Percentiles rank a stretch among this genome's conserved stretches.
Evolutionary conservation across 306 rosid genomes (phyloP).

Genomic region (Potentilla sterilis): DNA sequence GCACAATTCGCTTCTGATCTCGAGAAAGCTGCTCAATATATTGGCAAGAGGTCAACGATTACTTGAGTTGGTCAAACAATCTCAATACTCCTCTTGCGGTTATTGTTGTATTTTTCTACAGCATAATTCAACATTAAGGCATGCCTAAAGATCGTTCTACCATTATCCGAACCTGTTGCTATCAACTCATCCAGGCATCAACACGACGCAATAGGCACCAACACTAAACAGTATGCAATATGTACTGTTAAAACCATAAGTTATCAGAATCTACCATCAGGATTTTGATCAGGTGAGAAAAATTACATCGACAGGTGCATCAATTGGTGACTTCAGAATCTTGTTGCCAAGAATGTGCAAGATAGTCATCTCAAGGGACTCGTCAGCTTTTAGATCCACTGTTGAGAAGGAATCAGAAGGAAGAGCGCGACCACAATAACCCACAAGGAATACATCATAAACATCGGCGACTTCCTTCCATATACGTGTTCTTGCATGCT

Average conservation of each 20-base stretch:
- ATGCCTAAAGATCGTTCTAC: neutral
- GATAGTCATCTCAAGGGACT: conserved; percentile 80
- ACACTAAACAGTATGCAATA: neutral
- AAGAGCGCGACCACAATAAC: conserved; percentile 95
- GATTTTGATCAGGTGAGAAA: conserved; percentile 16
- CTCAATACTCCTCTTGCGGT: neutral
- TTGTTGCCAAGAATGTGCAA: conserved; percentile 76
- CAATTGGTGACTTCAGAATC: conserved; percentile 67
- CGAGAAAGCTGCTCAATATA: neutral
- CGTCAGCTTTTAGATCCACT: conserved; percentile 62
- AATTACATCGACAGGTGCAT: conserved; percentile 80
- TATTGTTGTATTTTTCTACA: neutral
- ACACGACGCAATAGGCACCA: neutral
- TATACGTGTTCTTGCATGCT: conserved; percentile 67
- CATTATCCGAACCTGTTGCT: neutral
- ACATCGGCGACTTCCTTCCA: conserved; percentile 98
- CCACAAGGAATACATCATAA: conserved; percentile 89
- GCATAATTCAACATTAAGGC: neutral
- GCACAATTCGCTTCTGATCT: neutral
- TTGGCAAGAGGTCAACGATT: neutral
- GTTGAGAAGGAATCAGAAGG: conserved; percentile 72
- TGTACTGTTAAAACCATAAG: neutral
- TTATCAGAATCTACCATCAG: neutral
- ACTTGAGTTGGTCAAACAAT: neutral
- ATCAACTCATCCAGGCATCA: neutral